Evolutionary conservation across 345 rosid genomes (phyloP), one percentile per base, ranked within the genome.

Genomic region (Alliaria petiolata): DNA sequence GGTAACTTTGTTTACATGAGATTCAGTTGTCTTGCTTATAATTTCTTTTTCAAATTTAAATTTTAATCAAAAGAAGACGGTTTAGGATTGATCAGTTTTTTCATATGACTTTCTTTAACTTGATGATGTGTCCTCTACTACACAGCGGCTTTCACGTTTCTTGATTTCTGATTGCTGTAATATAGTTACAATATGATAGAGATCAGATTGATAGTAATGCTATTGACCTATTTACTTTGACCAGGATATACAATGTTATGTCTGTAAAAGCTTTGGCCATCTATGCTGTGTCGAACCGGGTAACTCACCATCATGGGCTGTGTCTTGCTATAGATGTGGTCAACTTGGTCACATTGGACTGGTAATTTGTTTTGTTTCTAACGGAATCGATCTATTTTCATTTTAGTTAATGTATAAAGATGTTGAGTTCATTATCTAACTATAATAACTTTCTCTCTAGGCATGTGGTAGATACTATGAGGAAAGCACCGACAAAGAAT

Each of bases 271-370:
- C 61, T 80, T 81, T 81, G 99, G 98, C 44, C 99, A 95, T 72
- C 73, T 91, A 33, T 89, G 96, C 67, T 95, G 99, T 67, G 81
- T 75, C 4, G 78, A 84, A 59, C 53, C 76, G 38, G 71, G 72
- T 50, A 79, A 77, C 69, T 56, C 81, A 33, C 59, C 67, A 45
- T 63, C 79, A 20, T 78, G 77, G 68, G 77, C 83, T 71, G 77
- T 87, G 42, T 95, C 99, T 54, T 95, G 99, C 85, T 95, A 82
- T 83, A 89, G 81, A 86, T 95, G 96, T 78, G 97, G 98, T 74
- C 83, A 80, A 70, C 62, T 65, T 20, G 98, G 99, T 78, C 99
- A 95, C 79, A 82, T 72, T 74, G 99, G 99, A 62, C 34, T 84
- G 85, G 99, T 91, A 77, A 84, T 93, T 69, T 44, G 71, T 17